A percentile compares a stretch with the other conserved stretches of the same genome.
These are phyloP conservation scores for Inga laurina DNA, from an alignment of 306 rosid genomes.

Conservation along the genomic window DNA sequence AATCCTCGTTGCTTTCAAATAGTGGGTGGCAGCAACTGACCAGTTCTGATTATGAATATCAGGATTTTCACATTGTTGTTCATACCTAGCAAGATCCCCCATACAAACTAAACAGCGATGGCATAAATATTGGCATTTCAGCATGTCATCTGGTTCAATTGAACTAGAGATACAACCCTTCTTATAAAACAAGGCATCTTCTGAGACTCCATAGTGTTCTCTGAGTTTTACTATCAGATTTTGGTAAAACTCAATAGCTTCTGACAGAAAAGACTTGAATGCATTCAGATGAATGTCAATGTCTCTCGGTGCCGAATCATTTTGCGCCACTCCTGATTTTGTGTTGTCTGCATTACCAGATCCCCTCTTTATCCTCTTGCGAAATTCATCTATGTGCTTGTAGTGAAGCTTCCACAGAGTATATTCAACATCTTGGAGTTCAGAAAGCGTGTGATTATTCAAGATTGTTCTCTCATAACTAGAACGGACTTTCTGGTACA, in stretches of 20 bases:
- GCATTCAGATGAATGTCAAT: slow-evolving; percentile 39
- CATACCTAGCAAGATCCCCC: slow-evolving; percentile 92
- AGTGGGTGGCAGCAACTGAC: slow-evolving; percentile 89
- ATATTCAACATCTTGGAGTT: slow-evolving; percentile 91
- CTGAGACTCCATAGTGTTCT: slow-evolving; percentile 53
- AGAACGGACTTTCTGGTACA: slow-evolving; percentile 63
- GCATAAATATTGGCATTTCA: slow-evolving; percentile 73
- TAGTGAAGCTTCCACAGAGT: slow-evolving; percentile 96
- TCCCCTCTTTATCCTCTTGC: slow-evolving; percentile 69
- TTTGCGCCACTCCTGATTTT: slow-evolving; percentile 36
- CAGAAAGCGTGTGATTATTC: slow-evolving; percentile 44
- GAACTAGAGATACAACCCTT: slow-evolving; percentile 38
- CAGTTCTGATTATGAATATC: slow-evolving; percentile 62
- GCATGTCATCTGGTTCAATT: slow-evolving; percentile 53
- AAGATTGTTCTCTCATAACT: slow-evolving; percentile 67
- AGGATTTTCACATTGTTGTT: slow-evolving; percentile 72
- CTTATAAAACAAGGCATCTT: slow-evolving; percentile 52
- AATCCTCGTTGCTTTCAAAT: slow-evolving; percentile 82
- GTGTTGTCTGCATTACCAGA: slow-evolving; percentile 45
- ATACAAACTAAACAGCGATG: slow-evolving; percentile 94
- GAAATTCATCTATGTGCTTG: slow-evolving; percentile 93
- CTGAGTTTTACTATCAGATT: slow-evolving; percentile 64
- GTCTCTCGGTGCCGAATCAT: slow-evolving; percentile 33
- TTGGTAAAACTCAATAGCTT: slow-evolving; percentile 79
- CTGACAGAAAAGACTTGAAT: slow-evolving; percentile 71